Base-by-base conservation (phyloP, 2,329 filamentous ascomycete genomes). In the Diaporthe caulivora region DNA sequence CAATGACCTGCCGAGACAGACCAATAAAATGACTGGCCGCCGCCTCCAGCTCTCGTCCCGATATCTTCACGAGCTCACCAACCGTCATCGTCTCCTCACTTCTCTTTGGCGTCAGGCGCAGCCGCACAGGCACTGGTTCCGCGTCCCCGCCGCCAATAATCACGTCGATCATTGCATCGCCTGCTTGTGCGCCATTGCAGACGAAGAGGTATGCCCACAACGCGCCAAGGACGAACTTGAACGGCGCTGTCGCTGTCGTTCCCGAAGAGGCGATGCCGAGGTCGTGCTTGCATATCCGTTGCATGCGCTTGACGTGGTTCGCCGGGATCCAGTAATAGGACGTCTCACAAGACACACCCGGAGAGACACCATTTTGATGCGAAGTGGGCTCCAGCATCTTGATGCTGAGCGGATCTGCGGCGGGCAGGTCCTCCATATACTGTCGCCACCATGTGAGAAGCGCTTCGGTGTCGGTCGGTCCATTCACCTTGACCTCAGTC, bases 211-310 rank as follows among this genome's bases (percentile, higher is more conserved):
- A 65, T 37, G 62, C 44, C 62, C 62, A 65, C 8, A 65, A 13
- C 3, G 21, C 44, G 29, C 62, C 62, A 3, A 65, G 11, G 31
- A 65, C 51, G 62, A 51, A 65, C 15, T 37, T 65, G 44, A 65
- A 51, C 15, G 57, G 37, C 8, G 37, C 24, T 0, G n/a, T 21
- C 8, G 47, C 7, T 26, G n/a, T 13, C 11, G 31, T 18, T 10
- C 11, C 44, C 3, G 62, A 13, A 21, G 62, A 65, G 3, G 62
- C 11, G 13, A 65, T 65, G 31, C 13, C 31, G 13, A 65, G 62
- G 9, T 65, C 62, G 21, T 51, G 44, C n/a, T 65, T 65, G 62
- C 29, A 51, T 21, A 65, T 10, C 21, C 62, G 62, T 31, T 26
- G 49, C 62, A 65, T 65, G 8, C 62, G 62, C 44, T 21, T 51